Base-by-base conservation (phyloP, 768 basidiomycete species). In the Macrolepiota dolichaula region DNA sequence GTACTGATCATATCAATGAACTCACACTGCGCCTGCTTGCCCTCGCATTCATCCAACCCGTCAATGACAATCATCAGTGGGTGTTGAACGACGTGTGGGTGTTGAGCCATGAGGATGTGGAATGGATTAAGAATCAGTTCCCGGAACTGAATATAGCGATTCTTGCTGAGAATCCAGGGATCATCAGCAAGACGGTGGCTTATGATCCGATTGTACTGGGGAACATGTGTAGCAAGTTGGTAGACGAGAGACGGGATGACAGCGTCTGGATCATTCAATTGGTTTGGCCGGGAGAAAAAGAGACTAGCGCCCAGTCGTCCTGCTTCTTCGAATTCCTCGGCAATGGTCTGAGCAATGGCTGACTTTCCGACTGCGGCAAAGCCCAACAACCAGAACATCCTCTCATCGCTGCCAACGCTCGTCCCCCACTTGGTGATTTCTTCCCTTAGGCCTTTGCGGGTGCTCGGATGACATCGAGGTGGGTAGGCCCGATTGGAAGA, bases 1-100 rank as follows among this genome's bases (percentile, higher is more conserved):
- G 27, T n/a, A 24, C 50, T 51, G 47, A 62, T 38, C 35, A 62
- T 37, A 19, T 55, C 42, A 4, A n/a, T n/a, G n/a, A n/a, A n/a
- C n/a, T n/a, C n/a, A n/a, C n/a, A n/a, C n/a, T n/a, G n/a, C n/a
- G n/a, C n/a, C n/a, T n/a, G n/a, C n/a, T n/a, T n/a, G n/a, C n/a
- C n/a, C n/a, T n/a, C n/a, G n/a, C n/a, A n/a, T n/a, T n/a, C n/a
- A n/a, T n/a, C n/a, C n/a, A n/a, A n/a, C n/a, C n/a, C n/a, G n/a
- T n/a, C n/a, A n/a, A 44, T 4, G 5, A 44, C n/a, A 17, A 44
- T 44, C 42, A 44, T 4, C 42, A 44, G 42, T 19, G 42, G 42
- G 4, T 44, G 42, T 17, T 19, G 42, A 44, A 44, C 42, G 15
- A 17, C 15, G 4, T 5, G 15, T 12, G 42, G 11, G n/a, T 19